phyloP scores from a whole-genome alignment of 2,329 filamentous ascomycete genomes.

The Phialophora tarda region DNA sequence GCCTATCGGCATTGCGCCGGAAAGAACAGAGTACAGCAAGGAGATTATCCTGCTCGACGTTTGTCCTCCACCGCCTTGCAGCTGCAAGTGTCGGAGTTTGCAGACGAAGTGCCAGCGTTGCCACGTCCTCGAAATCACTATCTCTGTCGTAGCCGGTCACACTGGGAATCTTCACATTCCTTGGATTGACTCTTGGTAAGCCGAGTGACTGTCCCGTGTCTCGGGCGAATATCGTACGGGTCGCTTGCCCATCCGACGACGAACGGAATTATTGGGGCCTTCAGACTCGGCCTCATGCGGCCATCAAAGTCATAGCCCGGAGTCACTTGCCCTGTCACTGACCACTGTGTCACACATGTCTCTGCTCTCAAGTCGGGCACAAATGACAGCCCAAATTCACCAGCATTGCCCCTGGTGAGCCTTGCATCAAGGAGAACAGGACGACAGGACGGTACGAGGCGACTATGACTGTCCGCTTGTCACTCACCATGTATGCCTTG shows the following conservation, averaged over 20 bases:
- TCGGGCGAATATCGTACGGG: conserved; percentile 4
- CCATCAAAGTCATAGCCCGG: neutral
- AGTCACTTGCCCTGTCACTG: neutral
- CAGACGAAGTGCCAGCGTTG: neutral
- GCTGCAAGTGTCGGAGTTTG: neutral
- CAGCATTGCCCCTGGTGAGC: neutral
- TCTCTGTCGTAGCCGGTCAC: neutral
- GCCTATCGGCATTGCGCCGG: neutral
- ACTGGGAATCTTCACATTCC: neutral
- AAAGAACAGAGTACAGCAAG: neutral
- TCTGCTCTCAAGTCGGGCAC: neutral
- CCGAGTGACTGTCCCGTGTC: conserved; percentile 5
- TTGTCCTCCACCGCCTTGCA: neutral
- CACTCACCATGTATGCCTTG: neutral
- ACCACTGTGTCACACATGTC: neutral
- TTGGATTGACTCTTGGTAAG: neutral
- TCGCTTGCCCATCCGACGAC: neutral
- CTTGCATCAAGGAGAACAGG: too few species aligned
- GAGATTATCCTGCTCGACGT: neutral
- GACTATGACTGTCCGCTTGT: neutral
- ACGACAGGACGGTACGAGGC: neutral
- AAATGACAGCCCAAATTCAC: neutral
- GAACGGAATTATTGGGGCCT: conserved; percentile 2
- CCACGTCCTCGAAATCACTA: neutral
- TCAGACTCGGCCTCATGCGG: neutral